Base-by-base conservation (phyloP, 2,329 filamentous ascomycete species). In the Claviceps maximensis region DNA sequence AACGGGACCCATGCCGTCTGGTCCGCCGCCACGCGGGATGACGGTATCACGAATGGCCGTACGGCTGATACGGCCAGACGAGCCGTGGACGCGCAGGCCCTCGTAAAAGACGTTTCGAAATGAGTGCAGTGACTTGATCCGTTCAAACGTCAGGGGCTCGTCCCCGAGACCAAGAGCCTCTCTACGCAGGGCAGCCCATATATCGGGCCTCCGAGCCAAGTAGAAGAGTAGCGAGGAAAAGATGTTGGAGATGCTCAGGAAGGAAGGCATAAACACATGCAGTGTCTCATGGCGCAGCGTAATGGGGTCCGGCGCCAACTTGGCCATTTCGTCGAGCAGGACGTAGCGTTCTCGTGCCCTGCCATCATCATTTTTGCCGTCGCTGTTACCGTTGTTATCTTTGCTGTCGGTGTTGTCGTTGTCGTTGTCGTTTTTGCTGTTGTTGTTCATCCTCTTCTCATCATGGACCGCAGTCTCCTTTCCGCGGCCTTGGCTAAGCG, bases 11-110 rank as follows among this genome's bases (percentile, higher is more conserved):
- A 13, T 25, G 5, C 53, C 53, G 5, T 49, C 38, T 4, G 53
- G 27, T 1, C 53, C 53, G 7, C 53, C 53, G 29, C 53, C 53
- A 29, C 38, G 23, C 2, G 53, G 53, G 17, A 54, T 17, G 12
- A 52, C 53, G 13, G 53, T 54, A 23, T 54, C 53, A 4, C 53
- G 53, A n/a, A 53, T 29, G 3, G 52, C 52, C 17, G 47, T 47
- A 5, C 52, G 52, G 41, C 52, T 53, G 8, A 53, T 13, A 7
- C 51, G 51, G 12, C 47, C 51, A 2, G 51, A 49, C 7, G 51
- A 49, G 17, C 51, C 51, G 23, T 53, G 51, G 10, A 53, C 38
- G 6, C 51, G 47, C 46, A 53, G 17, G 15, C 45, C 46, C 46
- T 53, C 51, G 21, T 36, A 33, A 4, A 53, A 9, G 19, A 48